These are phyloP conservation scores for Venturiaceae sp. DNA, from an alignment of 2,329 filamentous ascomycete species.

Conservation along the genomic window DNA sequence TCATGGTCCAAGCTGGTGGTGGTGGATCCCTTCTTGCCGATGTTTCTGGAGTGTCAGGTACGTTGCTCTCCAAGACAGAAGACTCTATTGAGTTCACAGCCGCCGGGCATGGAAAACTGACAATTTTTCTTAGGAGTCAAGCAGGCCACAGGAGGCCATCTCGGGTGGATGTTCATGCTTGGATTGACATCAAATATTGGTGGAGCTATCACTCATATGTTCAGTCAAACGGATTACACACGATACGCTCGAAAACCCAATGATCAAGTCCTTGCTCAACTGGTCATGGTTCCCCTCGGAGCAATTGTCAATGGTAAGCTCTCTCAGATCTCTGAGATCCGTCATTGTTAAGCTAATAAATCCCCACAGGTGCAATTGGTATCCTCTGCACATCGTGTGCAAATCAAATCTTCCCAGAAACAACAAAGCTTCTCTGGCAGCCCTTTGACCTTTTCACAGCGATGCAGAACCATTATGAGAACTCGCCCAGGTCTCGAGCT, in stretches of 20 bases:
- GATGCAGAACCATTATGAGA: conserved; percentile 15
- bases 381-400: conserved; percentile 23
- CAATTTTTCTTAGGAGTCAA: no score
- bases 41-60: neutral
- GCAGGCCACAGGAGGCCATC: neutral
- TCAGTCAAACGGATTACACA: conserved; percentile 20
- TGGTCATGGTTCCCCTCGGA: conserved; percentile 17
- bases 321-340: neutral
- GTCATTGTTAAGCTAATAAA: neutral
- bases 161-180: conserved; percentile 12
- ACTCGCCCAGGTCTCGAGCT: conserved; percentile 25
- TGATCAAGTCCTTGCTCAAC: conserved; percentile 19
- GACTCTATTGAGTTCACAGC: no score
- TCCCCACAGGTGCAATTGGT: conserved; percentile 16
- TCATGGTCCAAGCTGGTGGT: neutral
- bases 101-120: no score
- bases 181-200: conserved; percentile 21
- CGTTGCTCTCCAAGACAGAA: no score
- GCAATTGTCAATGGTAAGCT: conserved; percentile 13
- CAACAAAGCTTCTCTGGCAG: conserved; percentile 17
- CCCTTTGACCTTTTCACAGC: conserved; percentile 19
- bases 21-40: neutral
- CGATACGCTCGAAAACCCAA: conserved; percentile 19
- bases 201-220: conserved; percentile 13
- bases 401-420: conserved; percentile 14